Conservation (phyloP, 164 flowering plant genomes). For the Umbellularia californica region DNA sequence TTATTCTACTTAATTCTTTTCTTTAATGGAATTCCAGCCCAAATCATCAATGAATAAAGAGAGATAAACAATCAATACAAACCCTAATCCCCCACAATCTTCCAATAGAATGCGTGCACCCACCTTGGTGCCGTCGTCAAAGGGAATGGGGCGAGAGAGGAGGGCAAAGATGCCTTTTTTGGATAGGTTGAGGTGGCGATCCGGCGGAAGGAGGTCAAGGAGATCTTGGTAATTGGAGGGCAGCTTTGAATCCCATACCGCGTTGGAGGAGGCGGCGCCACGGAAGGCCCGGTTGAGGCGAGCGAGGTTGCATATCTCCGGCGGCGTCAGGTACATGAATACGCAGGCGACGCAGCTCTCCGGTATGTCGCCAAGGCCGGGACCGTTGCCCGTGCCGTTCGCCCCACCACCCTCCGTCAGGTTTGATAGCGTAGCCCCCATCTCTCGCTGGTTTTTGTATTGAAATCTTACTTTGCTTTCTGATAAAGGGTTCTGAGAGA, state of each 20-base stretch:
- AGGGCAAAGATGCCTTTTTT: slow-evolving; percentile 89
- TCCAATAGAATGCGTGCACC: too few species aligned
- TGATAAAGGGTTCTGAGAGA: too few species aligned
- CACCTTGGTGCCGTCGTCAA: slow-evolving; percentile 80
- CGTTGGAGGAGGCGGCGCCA: slow-evolving; percentile 92
- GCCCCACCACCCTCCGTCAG: slow-evolving; percentile 56
- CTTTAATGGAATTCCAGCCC: too few species aligned
- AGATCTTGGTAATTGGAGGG: slow-evolving; percentile 72
- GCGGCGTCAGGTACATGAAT: slow-evolving; percentile 75
- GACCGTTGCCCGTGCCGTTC: slow-evolving; percentile 27
- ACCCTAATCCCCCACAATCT: too few species aligned
- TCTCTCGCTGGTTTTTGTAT: not conserved
- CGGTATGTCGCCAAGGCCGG: slow-evolving; percentile 95
- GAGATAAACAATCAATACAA: too few species aligned
- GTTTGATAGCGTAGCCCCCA: slow-evolving; percentile 59
- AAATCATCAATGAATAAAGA: not conserved
- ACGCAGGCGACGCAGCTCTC: slow-evolving; percentile 97
- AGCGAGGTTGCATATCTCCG: slow-evolving; percentile 98
- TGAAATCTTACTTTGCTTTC: too few species aligned
- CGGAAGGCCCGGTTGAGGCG: slow-evolving; percentile 90
- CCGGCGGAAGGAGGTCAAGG: slow-evolving; percentile 47
- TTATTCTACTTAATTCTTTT: too few species aligned
- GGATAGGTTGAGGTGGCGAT: slow-evolving; percentile 30
- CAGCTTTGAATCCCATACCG: slow-evolving; percentile 88
- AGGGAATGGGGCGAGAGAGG: slow-evolving; percentile 69